phyloP scores from a whole-genome alignment of 139 green algal species.

The Chlamydomonas sphaeroides region DNA sequence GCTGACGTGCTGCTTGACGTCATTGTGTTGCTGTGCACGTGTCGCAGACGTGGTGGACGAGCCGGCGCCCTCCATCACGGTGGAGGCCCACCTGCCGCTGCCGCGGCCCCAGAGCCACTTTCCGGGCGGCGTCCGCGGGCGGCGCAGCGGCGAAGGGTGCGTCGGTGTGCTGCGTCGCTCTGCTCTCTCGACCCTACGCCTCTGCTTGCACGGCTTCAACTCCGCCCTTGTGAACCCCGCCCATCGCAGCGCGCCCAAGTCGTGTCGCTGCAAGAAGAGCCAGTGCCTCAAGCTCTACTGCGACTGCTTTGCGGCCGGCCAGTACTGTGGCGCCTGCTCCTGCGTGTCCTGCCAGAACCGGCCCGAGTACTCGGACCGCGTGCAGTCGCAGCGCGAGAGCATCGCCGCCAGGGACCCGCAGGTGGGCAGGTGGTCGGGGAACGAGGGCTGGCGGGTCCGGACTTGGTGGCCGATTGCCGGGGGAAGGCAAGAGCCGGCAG shows the following conservation, averaged over 20 bases:
- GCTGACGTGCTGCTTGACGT: too few species aligned
- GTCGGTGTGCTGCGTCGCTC: too few species aligned
- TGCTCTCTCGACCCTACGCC: neutral
- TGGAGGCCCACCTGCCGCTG: too few species aligned
- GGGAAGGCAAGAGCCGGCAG: too few species aligned
- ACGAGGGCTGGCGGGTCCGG: too few species aligned
- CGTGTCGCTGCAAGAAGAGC: conserved; percentile 86
- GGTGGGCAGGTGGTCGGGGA: conserved; percentile 12
- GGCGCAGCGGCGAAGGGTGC: neutral
- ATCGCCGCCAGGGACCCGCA: conserved; percentile 55
- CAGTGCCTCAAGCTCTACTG: conserved; percentile 92
- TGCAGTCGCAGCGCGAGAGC: conserved; percentile 45
- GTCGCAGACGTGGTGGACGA: too few species aligned
- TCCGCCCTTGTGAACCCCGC: neutral
- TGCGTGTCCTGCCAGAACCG: conserved; percentile 65
- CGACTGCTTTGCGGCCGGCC: conserved; percentile 64
- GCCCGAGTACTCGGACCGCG: conserved; percentile 29
- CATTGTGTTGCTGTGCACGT: too few species aligned
- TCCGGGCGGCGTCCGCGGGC: neutral
- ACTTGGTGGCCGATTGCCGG: too few species aligned
- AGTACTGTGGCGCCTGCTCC: conserved; percentile 60
- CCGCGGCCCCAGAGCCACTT: too few species aligned
- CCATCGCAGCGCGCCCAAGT: conserved; percentile 16
- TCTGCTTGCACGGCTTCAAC: too few species aligned
- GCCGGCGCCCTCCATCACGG: too few species aligned